phyloP scores from a whole-genome alignment of 176 grass and related monocot genomes.

The Carex pumila region DNA sequence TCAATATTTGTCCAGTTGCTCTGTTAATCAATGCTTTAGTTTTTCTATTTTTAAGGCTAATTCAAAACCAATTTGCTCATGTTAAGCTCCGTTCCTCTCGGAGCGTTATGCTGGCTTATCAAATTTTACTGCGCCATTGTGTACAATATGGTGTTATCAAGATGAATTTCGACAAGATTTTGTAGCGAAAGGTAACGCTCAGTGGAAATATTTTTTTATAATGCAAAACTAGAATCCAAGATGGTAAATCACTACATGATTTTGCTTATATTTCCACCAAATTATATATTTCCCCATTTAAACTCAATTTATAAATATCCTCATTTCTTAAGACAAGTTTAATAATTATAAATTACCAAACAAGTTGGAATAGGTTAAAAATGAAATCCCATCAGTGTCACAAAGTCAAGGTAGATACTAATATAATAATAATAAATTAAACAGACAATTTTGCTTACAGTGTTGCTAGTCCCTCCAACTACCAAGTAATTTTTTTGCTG shows the following conservation, averaged over 20 bases:
- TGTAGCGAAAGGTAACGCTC: not conserved
- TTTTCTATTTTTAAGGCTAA: not conserved
- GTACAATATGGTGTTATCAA: not conserved
- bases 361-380: no score
- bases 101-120: not conserved
- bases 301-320: no score
- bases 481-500: no score
- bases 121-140: not conserved
- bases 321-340: no score
- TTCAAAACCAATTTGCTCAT: not conserved
- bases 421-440: no score
- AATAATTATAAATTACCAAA: no score
- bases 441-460: no score
- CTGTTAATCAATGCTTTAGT: not conserved
- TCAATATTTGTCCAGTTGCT: not conserved
- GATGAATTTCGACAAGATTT: not conserved
- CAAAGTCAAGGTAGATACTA: no score
- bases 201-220: not conserved
- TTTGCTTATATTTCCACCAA: no score
- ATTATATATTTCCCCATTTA: no score
- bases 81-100: not conserved
- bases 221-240: not conserved
- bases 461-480: no score
- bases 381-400: no score
- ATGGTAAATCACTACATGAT: not conserved